Percentiles rank a stretch among this genome's conserved stretches.
phyloP scores from a whole-genome alignment of 306 rosid genomes.

The Lathyrus sativus region DNA sequence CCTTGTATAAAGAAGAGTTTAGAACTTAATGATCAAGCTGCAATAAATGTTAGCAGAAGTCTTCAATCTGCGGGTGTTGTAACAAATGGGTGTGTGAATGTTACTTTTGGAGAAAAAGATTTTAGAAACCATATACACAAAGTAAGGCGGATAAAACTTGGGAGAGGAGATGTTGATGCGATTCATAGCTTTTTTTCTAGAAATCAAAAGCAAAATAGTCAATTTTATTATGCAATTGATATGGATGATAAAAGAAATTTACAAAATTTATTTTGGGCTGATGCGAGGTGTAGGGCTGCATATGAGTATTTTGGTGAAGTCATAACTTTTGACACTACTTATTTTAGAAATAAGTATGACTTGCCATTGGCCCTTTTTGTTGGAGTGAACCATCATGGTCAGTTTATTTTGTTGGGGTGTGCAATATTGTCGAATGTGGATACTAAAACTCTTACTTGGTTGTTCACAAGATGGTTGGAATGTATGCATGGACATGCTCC shows the following conservation, averaged over 20 bases:
- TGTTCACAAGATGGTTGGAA: slow-evolving; percentile 21
- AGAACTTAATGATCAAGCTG: slow-evolving; percentile 1
- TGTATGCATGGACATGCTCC: slow-evolving; percentile 17
- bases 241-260: slow-evolving; percentile 2
- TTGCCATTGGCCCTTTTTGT: slow-evolving; percentile 6
- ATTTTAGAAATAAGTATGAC: slow-evolving; percentile 7
- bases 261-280: slow-evolving; percentile 20
- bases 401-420: slow-evolving; percentile 9
- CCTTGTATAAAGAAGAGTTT: neutral
- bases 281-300: slow-evolving; percentile 12
- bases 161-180: slow-evolving; percentile 21
- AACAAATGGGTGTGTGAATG: neutral
- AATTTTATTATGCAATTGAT: slow-evolving; percentile 12
- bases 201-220: slow-evolving; percentile 19
- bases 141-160: slow-evolving; percentile 9
- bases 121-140: neutral
- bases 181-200: slow-evolving; percentile 7
- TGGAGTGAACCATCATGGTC: slow-evolving; percentile 16
- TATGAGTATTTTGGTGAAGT: slow-evolving; percentile 21
- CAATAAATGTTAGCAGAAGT: neutral
- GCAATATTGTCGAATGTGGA: slow-evolving; percentile 6
- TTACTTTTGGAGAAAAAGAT: slow-evolving; percentile 2
- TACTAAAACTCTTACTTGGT: slow-evolving; percentile 13
- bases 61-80: neutral
- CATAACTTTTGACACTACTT: slow-evolving; percentile 12